Evolutionary conservation across 2,329 filamentous ascomycete genomes (phyloP).

Genomic region (Botrytis deweyae): DNA sequence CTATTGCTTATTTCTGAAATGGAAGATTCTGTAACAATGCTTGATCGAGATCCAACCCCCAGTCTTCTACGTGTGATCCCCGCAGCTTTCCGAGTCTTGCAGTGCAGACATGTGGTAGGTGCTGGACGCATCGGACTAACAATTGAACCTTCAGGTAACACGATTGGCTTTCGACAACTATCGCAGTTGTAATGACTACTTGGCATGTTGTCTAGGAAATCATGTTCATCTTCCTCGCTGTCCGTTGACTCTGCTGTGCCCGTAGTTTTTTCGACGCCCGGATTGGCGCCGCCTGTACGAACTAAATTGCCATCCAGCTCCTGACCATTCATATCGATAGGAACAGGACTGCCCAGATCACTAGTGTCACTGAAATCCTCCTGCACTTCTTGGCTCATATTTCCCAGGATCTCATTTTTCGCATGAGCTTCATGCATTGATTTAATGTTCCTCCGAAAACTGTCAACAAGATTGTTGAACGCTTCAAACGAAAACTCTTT

Average conservation of each 20-base stretch:
- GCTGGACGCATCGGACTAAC: not conserved
- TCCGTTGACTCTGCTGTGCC: not conserved
- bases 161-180: slow-evolving; percentile 10
- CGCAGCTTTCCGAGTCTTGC: not conserved
- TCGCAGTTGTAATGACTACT: slow-evolving; percentile 9
- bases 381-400: not conserved
- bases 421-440: not conserved
- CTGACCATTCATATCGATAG: not conserved
- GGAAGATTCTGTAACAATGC: not conserved
- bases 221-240: slow-evolving; percentile 2
- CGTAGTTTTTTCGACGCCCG: not conserved
- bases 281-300: not conserved
- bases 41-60: not conserved
- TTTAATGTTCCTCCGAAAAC: not conserved
- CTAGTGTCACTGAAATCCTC: not conserved
- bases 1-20: too few relatives aligned
- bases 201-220: not conserved
- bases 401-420: not conserved
- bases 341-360: not conserved
- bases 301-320: not conserved
- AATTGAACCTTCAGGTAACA: not conserved
- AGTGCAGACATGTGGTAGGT: slow-evolving; percentile 1
- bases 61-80: not conserved
- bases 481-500: not conserved
- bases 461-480: not conserved